Conservation (phyloP, 2,329 filamentous ascomycete species). For the Intubia oerlemansii region DNA sequence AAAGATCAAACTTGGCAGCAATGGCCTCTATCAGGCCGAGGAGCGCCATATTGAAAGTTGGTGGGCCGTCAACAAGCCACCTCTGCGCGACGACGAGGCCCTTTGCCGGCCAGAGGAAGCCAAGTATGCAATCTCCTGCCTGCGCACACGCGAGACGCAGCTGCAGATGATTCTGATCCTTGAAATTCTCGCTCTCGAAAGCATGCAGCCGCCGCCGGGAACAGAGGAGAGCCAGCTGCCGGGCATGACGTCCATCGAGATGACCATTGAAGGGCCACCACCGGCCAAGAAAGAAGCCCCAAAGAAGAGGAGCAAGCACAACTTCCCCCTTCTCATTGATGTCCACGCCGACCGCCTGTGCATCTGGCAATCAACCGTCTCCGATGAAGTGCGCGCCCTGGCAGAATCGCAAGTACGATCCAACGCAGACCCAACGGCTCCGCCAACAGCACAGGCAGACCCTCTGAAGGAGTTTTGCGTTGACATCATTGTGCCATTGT, state of each 20-base stretch:
- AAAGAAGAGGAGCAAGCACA: conserved; percentile 31
- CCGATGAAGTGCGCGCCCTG: conserved; percentile 31
- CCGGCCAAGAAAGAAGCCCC: conserved; percentile 12
- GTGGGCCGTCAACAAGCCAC: conserved; percentile 42
- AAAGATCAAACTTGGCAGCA: conserved; percentile 45
- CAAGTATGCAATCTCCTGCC: conserved; percentile 38
- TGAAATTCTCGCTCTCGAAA: conserved; percentile 51
- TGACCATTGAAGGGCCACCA: conserved; percentile 6
- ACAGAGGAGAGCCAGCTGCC: conserved; percentile 25
- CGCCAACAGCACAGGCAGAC: conserved; percentile 30
- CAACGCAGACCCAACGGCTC: conserved; percentile 12
- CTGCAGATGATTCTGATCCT: conserved; percentile 62
- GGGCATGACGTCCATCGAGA: conserved; percentile 15
- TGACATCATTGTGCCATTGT: conserved; percentile 65
- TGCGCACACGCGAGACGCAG: conserved; percentile 58
- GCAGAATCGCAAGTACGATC: conserved; percentile 23
- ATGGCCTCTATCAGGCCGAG: conserved; percentile 47
- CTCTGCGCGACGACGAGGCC: conserved; percentile 24
- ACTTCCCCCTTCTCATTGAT: conserved; percentile 45
- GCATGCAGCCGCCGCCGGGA: conserved; percentile 18
- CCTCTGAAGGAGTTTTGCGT: conserved; percentile 56
- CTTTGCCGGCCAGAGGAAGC: conserved; percentile 27
- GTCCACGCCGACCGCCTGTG: conserved; percentile 57
- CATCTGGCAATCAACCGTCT: conserved; percentile 63
- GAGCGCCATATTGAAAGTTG: conserved; percentile 42